Conservation (phyloP, 176 grass and related monocot genomes). For the Avena sativa region DNA sequence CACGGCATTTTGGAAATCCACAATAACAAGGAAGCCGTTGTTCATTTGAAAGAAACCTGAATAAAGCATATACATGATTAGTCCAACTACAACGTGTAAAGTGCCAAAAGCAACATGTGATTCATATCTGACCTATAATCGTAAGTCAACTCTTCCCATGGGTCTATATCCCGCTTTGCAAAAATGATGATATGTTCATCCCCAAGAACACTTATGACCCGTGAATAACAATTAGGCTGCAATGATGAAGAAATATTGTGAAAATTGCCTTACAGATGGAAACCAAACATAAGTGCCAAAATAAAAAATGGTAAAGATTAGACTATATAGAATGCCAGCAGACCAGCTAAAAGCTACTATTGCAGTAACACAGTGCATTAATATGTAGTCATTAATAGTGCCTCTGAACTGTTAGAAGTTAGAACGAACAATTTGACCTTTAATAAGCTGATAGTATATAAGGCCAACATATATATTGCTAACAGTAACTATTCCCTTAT, state of each 20-base stretch:
- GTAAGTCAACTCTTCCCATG: constrained; percentile 98
- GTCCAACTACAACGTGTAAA: constrained; percentile 36
- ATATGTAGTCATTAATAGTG: constrained; percentile 10
- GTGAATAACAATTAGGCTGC: constrained; percentile 99
- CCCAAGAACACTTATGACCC: constrained; percentile 85
- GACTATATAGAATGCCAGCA: not conserved
- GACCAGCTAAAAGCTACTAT: too few relatives aligned
- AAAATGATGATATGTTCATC: constrained; percentile 99
- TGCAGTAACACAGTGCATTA: not conserved
- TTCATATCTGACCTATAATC: constrained; percentile 76
- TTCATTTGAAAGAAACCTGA: constrained; percentile 91
- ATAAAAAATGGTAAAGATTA: constrained; percentile 31
- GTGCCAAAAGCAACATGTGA: constrained; percentile 35
- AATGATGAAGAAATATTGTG: constrained; percentile 33
- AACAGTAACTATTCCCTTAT: not conserved
- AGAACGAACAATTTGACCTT: constrained; percentile 12
- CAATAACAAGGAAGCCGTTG: constrained; percentile 91
- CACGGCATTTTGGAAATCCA: constrained; percentile 88
- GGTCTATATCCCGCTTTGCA: constrained; percentile 90
- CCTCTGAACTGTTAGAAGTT: constrained; percentile 5
- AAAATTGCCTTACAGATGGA: constrained; percentile 31
- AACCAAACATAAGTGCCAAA: constrained; percentile 24
- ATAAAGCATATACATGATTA: constrained; percentile 49
- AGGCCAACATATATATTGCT: constrained; percentile 11
- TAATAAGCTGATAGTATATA: constrained; percentile 18